Evolutionary conservation across 805 yeast species (phyloP), one percentile per base, ranked within the genome.

Genomic region (Ogataea saltuana): DNA sequence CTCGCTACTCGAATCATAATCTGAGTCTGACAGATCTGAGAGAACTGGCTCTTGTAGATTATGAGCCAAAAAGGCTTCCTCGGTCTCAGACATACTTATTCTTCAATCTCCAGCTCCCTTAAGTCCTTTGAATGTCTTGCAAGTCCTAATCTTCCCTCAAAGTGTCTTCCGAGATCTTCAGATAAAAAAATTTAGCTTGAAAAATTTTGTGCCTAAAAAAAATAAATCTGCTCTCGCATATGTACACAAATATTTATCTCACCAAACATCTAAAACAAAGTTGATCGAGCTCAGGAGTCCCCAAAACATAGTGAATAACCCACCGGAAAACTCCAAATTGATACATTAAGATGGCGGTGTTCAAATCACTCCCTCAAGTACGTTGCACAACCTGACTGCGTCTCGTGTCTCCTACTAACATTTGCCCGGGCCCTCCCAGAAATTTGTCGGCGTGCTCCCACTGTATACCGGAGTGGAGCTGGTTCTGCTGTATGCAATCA

Each of bases 391-490:
- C 11, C n/a, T 11, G n/a, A n/a, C 32, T 4, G 15, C 13, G 16
- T 28, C 17, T 18, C 6, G 6, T 12, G 7, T 32, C 19, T 17
- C 18, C 29, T n/a, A 13, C 6, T 7, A 22, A 10, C 25, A 22
- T 10, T 10, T 7, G 25, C 28, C 12, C n/a, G n/a, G 6, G 5
- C 15, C 19, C 33, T 13, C 12, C 28, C 13, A 45, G 49, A 45
- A 38, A 26, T 45, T 45, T 22, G 20, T 41, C 16, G 44, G 42
- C 11, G 57, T 75, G 40, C 65, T 88, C 4, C 97, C 98, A 4
- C 74, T 91, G 19, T 88, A 85, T 58, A 72, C 85, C 18, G 98
- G 97, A 11, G 95, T 89, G 18, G 98, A 91, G 62, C 62, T 88
- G 2, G 78, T 85, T 16, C 71, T 89, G 4, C 83, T 87, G 1